Base-by-base conservation (phyloP, 2,329 filamentous ascomycete genomes). In the Knufia fluminis region DNA sequence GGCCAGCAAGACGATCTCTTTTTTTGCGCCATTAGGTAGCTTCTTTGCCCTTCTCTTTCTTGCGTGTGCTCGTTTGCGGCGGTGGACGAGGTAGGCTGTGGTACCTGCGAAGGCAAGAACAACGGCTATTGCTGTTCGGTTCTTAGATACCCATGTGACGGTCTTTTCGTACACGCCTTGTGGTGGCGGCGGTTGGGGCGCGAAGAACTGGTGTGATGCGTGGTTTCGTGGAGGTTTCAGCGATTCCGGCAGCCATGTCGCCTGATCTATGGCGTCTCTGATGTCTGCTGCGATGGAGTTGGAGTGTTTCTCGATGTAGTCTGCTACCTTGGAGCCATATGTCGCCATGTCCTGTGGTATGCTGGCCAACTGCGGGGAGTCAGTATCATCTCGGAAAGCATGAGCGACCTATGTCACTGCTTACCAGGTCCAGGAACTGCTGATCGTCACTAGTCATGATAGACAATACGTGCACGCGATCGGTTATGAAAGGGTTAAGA, bases 1-100 rank as follows among this genome's bases (percentile, higher is more conserved):
- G 19, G 89, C 89, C 54, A 97, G 78, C 23, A 97, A 85, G 32
- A 84, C 75, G 48, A 97, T 91, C 66, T 98, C 92, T 55, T 83
- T 81, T 47, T 92, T 78, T 3, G 86, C 87, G 20, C 92, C 92
- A 68, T 88, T 94, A 44, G 77, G 76, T 2, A 88, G 86, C 49
- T 85, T 80, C 68, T 77, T 83, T 9, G 90, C 92, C 54, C 87
- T 79, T 56, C 91, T 79, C 65, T 82, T 83, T 59, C 73, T 75
- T 28, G 70, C 72, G 57, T 76, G 67, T 43, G 72, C 65, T 48
- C 76, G 77, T 64, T 82, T 85, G 52, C 78, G 80, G 48, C 77
- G 73, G 52, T 79, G 78, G 50, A 80, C 73, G 49, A 82, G 61
- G 35, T 76, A 69, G 14, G 71, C 70, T 1, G 76, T 76, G 1